phyloP scores from a whole-genome alignment of 2,329 filamentous ascomycete species.

The Fusarium praegraminearum region DNA sequence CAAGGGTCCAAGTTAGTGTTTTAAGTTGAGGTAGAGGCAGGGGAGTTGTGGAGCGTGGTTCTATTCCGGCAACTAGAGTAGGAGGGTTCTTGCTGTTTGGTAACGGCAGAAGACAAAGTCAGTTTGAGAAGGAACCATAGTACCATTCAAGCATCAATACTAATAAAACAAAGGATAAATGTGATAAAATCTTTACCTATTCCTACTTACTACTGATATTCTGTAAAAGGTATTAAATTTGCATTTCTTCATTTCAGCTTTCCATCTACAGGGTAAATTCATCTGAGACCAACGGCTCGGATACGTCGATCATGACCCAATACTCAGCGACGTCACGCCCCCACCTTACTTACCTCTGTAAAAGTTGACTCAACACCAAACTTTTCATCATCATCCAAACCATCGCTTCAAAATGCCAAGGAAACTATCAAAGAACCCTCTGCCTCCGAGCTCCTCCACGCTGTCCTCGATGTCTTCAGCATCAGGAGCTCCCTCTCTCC shows the following conservation, averaged over 20 bases:
- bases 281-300: background rate
- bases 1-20: background rate
- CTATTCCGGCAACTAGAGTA: background rate
- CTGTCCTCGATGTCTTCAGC: conserved; percentile 47
- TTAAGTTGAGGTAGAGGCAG: background rate
- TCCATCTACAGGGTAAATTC: background rate
- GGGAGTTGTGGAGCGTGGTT: background rate
- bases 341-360: conserved; percentile 3
- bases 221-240: background rate
- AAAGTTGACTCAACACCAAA: conserved; percentile 21
- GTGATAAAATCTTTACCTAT: background rate
- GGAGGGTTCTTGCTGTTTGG: background rate
- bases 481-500: conserved; percentile 49
- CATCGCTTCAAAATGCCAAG: conserved; percentile 46
- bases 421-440: conserved; percentile 50
- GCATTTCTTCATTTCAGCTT: background rate
- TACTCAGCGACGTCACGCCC: conserved; percentile 20
- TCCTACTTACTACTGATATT: background rate
- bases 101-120: background rate
- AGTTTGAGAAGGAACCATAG: background rate
- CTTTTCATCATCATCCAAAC: background rate
- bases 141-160: background rate
- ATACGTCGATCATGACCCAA: conserved; percentile 5
- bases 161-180: background rate
- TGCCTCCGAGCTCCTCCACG: conserved; percentile 39